Evolutionary conservation across 768 basidiomycete species (phyloP).

Genomic region (Lenzites betulinus): DNA sequence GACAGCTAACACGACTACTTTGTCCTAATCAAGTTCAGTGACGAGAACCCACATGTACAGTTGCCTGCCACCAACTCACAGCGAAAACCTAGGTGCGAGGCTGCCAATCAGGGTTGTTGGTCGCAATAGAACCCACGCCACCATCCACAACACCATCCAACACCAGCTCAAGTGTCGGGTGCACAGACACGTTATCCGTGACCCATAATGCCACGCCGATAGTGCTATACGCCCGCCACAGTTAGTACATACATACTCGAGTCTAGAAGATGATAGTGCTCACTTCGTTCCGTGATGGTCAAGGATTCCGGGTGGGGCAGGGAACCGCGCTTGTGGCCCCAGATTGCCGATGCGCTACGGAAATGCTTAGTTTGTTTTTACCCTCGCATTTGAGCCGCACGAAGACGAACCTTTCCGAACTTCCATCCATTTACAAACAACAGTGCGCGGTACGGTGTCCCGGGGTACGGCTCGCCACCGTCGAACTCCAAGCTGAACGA

Average conservation of each 20-base stretch:
- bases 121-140: constrained; percentile 55
- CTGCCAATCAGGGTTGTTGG: constrained; percentile 60
- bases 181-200: constrained; percentile 49
- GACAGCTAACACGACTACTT: no score
- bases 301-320: constrained; percentile 80
- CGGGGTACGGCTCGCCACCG: constrained; percentile 35
- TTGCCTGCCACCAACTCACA: no score
- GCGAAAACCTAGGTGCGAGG: neutral
- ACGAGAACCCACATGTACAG: no score
- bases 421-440: constrained; percentile 88
- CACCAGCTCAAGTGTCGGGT: constrained; percentile 54
- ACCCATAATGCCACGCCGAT: constrained; percentile 67
- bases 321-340: constrained; percentile 75
- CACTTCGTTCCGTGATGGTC: constrained; percentile 74
- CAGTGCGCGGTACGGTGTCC: constrained; percentile 70
- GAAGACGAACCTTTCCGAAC: constrained; percentile 71
- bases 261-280: constrained; percentile 22
- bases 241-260: neutral
- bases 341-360: constrained; percentile 33
- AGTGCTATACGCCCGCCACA: constrained; percentile 14
- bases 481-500: constrained; percentile 74
- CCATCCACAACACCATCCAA: constrained; percentile 64
- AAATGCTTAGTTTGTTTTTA: neutral
- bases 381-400: neutral
- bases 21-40: no score